A percentile compares a stretch with the other conserved stretches of the same genome.
Evolutionary conservation across 1,284 basidiomycete species (phyloP).

Genomic region (Malassezia obtusa): DNA sequence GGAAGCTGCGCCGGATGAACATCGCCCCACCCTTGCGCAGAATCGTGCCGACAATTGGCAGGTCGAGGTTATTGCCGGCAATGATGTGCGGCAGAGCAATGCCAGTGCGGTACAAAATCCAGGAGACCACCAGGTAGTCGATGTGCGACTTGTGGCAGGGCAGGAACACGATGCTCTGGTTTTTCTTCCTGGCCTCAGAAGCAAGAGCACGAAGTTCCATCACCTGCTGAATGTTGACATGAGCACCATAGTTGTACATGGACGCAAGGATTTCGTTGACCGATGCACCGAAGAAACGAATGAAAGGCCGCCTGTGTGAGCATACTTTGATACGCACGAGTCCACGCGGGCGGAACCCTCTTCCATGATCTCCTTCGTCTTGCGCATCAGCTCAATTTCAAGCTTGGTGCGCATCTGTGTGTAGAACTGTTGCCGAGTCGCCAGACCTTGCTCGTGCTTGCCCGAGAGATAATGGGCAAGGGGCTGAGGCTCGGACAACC

Average conservation of each 20-base stretch:
- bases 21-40: constrained; percentile 48
- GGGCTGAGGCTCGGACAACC: not conserved
- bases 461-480: not conserved
- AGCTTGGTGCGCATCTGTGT: not conserved
- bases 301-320: constrained; percentile 17
- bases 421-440: not conserved
- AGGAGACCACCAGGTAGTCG: constrained; percentile 40
- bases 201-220: constrained; percentile 42
- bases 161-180: constrained; percentile 48
- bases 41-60: constrained; percentile 45
- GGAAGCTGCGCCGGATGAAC: constrained; percentile 48
- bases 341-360: not conserved
- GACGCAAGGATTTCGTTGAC: constrained; percentile 48
- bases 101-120: constrained; percentile 47
- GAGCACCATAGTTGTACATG: constrained; percentile 47
- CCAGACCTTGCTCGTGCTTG: not conserved
- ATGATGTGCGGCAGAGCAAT: constrained; percentile 48
- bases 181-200: constrained; percentile 36
- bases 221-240: constrained; percentile 38
- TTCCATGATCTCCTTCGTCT: constrained; percentile 24
- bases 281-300: constrained; percentile 28
- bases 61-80: constrained; percentile 48
- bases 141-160: constrained; percentile 50
- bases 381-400: constrained; percentile 22
- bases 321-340: not conserved